Conservation (phyloP, 345 rosid species). For the Sisymbrium irio region DNA sequence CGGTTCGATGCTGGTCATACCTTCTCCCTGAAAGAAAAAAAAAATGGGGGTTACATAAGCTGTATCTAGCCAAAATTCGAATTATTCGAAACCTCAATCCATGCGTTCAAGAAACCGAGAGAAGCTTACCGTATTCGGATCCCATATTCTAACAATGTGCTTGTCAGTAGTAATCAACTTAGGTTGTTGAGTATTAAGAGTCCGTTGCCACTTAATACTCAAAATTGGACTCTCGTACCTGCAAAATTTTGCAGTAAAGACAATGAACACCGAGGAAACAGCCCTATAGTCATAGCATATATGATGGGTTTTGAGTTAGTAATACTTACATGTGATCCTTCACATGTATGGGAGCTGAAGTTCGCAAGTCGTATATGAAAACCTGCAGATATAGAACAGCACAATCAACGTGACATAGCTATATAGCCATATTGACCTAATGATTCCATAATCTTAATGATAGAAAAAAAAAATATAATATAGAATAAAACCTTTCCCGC, state of each 20-base stretch:
- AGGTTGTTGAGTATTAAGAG: slow-evolving; percentile 71
- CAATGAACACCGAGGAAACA: slow-evolving; percentile 7
- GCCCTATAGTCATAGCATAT: not conserved
- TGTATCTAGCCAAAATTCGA: not conserved
- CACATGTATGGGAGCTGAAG: slow-evolving; percentile 71
- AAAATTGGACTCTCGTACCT: slow-evolving; percentile 93
- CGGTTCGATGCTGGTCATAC: slow-evolving; percentile 92
- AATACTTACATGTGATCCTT: slow-evolving; percentile 90
- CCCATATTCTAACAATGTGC: slow-evolving; percentile 93
- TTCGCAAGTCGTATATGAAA: slow-evolving; percentile 82
- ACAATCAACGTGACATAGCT: slow-evolving; percentile 1
- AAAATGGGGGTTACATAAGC: not conserved
- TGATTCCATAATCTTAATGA: not conserved
- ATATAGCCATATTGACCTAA: not conserved
- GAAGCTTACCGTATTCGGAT: slow-evolving; percentile 76
- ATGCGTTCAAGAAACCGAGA: not conserved
- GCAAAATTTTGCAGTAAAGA: slow-evolving; percentile 14
- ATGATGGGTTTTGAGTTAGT: not conserved
- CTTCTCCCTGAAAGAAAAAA: slow-evolving; percentile 57
- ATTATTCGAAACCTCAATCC: not conserved
- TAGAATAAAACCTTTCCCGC: slow-evolving; percentile 68
- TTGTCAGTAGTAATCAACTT: slow-evolving; percentile 77
- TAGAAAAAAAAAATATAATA: not conserved
- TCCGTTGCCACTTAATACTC: slow-evolving; percentile 89
- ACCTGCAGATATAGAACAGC: slow-evolving; percentile 50